These are phyloP conservation scores for Lecanoromycetidae sp. DNA, from an alignment of 2,329 filamentous ascomycete species.

Conservation along the genomic window DNA sequence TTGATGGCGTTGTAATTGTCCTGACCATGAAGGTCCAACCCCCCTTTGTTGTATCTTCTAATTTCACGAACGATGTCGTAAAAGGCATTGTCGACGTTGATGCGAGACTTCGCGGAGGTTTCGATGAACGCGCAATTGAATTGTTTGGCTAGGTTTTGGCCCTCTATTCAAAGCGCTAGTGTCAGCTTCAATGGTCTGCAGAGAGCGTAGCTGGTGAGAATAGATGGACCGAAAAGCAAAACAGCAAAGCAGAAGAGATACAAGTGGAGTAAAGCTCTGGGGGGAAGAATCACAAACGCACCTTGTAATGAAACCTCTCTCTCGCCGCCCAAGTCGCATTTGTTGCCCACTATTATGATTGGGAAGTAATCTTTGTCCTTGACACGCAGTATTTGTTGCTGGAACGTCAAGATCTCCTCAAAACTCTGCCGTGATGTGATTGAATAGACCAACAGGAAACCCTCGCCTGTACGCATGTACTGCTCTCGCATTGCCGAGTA, in stretches of 20 bases:
- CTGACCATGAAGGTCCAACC: too few relatives aligned
- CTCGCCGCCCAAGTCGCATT: slow-evolving; percentile 93
- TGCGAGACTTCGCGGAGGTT: slow-evolving; percentile 94
- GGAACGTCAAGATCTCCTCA: slow-evolving; percentile 96
- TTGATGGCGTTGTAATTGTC: too few relatives aligned
- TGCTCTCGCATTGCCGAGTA: slow-evolving; percentile 99
- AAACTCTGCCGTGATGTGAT: slow-evolving; percentile 96
- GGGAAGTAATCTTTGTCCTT: slow-evolving; percentile 99
- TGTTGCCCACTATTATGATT: slow-evolving; percentile 98
- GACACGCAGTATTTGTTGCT: slow-evolving; percentile 94
- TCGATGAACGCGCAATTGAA: slow-evolving; percentile 99
- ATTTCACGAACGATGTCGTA: slow-evolving; percentile 98
- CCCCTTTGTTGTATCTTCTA: slow-evolving; percentile 94
- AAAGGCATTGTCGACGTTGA: slow-evolving; percentile 97
- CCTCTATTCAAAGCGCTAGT: slow-evolving; percentile 52
- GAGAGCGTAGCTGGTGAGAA: too few relatives aligned
- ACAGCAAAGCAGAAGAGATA: background rate
- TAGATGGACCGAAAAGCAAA: too few relatives aligned
- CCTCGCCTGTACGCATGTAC: slow-evolving; percentile 98
- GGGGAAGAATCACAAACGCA: slow-evolving; percentile 28
- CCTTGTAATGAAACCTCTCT: slow-evolving; percentile 85
- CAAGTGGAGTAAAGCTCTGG: background rate
- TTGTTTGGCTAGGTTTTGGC: slow-evolving; percentile 67
- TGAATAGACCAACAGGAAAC: slow-evolving; percentile 94
- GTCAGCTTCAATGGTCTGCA: slow-evolving; percentile 6